Base-by-base conservation (phyloP, 2,329 filamentous ascomycete species). In the Lachnum nothofagi region DNA sequence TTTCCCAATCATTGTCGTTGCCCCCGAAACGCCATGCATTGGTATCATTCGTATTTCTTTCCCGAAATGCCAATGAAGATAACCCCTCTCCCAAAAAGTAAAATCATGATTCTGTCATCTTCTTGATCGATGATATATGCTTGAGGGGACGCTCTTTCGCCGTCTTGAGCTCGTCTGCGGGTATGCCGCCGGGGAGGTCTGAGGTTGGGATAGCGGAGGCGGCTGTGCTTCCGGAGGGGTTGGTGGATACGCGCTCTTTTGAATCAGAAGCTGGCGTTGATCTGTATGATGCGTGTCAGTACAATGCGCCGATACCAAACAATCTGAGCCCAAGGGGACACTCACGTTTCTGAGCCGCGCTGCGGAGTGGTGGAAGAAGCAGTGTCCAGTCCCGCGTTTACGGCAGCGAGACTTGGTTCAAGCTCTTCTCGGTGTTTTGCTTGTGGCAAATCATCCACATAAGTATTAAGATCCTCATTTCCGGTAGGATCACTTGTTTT, bases 101-200 rank as follows among this genome's bases (percentile, higher is more conserved):
- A 17, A 22, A 34, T 53, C 31, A 59, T 19, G 58, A 60, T 41
- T 55, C 48, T 16, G 52, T 39, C 1, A 45, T 56, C 35, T 52
- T 58, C 37, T 59, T 61, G 1, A 44, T 39, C 8, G 53, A 56
- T 42, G 58, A 42, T 34, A 64, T 9, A 48, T 61, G 60, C 2
- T 57, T 60, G 4, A 63, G 24, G 6, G 38, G 35, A 44, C 62
- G 60, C 1, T 48, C 27, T 20, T 60, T 57, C 0, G 59, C 55
- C 37, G 51, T 51, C 19, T 49, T 52, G 25, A 63, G 25, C 19
- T 72, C 62, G 6, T 63, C 59, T 52, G 72, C 68, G 9, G 69
- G 67, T 20, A 60, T 59, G 2, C 71, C 71, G 31, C 63, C 70
- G 0, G 71, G 70, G 3, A 72, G 59, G n/a, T 69, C 66, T n/a